Conservation (phyloP, 495 filamentous ascomycete species). For the Podospora pseudoanserina region DNA sequence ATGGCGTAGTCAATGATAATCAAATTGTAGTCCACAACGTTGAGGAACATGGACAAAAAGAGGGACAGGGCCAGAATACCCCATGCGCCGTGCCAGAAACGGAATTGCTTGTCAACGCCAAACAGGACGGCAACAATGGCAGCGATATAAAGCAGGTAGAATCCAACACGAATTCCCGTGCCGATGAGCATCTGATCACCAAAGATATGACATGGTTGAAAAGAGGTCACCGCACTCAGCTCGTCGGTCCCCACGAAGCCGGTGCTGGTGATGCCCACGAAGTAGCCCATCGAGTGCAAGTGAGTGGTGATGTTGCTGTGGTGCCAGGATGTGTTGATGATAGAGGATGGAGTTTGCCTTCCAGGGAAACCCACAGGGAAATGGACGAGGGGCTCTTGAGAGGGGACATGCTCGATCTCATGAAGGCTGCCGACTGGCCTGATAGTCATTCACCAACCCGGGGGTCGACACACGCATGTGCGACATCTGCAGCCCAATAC, state of each 20-base stretch:
- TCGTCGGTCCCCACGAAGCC: conserved; percentile 32
- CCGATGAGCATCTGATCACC: conserved; percentile 36
- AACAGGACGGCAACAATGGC: conserved; percentile 31
- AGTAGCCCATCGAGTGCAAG: conserved; percentile 25
- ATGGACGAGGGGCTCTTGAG: neutral
- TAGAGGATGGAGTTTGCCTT: neutral
- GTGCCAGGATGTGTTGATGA: neutral
- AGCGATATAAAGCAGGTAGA: conserved; percentile 32
- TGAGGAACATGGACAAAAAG: conserved; percentile 31
- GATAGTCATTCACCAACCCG: conserved; percentile 15
- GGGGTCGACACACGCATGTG: conserved; percentile 8
- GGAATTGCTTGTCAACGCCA: conserved; percentile 33
- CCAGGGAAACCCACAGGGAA: neutral
- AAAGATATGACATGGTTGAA: conserved; percentile 33
- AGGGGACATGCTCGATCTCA: neutral
- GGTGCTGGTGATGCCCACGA: conserved; percentile 28
- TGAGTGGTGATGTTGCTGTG: neutral
- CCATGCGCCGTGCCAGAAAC: conserved; percentile 33
- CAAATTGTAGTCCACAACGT: conserved; percentile 25
- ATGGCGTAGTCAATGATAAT: conserved; percentile 35
- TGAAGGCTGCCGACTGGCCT: neutral
- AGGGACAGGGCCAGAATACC: conserved; percentile 29
- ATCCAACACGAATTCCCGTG: conserved; percentile 29
- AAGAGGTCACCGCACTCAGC: conserved; percentile 30
- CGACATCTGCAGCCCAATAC: conserved; percentile 24